These are phyloP conservation scores for Phytopythium vexans DNA, from an alignment of 352 stramenopile genomes.

Conservation along the genomic window DNA sequence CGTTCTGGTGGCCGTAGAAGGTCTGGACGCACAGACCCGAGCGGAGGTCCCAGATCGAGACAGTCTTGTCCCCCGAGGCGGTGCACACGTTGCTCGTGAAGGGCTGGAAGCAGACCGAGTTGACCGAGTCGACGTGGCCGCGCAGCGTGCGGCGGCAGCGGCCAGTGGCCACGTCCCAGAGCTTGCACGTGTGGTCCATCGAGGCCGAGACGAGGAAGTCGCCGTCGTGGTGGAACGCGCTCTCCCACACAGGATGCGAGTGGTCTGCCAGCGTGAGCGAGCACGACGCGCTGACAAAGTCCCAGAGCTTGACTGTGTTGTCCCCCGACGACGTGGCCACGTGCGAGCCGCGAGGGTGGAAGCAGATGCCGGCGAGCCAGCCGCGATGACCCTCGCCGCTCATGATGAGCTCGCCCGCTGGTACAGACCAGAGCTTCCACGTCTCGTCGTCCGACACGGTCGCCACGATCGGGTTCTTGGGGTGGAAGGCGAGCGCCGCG, in stretches of 20 bases:
- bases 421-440: constrained; percentile 94
- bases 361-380: constrained; percentile 90
- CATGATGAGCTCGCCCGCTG: constrained; percentile 93
- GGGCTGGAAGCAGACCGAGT: constrained; percentile 91
- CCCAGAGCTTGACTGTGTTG: constrained; percentile 94
- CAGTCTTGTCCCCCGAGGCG: constrained; percentile 92
- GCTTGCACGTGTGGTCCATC: constrained; percentile 93
- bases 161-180: constrained; percentile 91
- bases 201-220: constrained; percentile 91
- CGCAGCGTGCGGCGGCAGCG: constrained; percentile 91
- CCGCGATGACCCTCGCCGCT: constrained; percentile 91
- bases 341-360: constrained; percentile 91
- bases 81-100: constrained; percentile 93
- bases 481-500: constrained; percentile 89
- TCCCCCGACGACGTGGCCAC: constrained; percentile 91
- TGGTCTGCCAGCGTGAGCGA: constrained; percentile 90
- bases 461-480: constrained; percentile 90
- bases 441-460: constrained; percentile 93
- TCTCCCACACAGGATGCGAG: constrained; percentile 92
- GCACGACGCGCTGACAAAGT: constrained; percentile 89
- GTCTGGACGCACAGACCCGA: constrained; percentile 90
- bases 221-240: constrained; percentile 91
- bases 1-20: constrained; percentile 95
- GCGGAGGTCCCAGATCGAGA: constrained; percentile 95
- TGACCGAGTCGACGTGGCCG: constrained; percentile 94